Conservation (phyloP, 306 rosid genomes). For the Vigna angularis region DNA sequence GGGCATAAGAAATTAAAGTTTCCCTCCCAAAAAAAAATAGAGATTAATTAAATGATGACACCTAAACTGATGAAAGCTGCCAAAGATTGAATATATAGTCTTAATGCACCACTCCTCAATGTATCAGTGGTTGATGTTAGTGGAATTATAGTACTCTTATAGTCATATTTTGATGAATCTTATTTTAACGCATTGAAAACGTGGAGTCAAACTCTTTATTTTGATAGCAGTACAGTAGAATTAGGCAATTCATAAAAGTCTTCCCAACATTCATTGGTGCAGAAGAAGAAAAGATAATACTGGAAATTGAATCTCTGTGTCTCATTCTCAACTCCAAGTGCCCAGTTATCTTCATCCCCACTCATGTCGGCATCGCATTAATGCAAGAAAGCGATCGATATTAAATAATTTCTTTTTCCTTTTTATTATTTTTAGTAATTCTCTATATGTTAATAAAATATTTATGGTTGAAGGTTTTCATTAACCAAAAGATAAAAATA, state of each 20-base stretch:
- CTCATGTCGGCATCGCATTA: background rate
- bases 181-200: background rate
- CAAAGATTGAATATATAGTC: no score
- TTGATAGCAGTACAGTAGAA: background rate
- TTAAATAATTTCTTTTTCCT: background rate
- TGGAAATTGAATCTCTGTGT: background rate
- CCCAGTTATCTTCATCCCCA: background rate
- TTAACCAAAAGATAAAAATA: no score
- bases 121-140: background rate
- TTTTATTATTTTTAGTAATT: no score
- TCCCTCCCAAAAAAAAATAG: no score
- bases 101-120: no score
- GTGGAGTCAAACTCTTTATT: background rate
- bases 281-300: background rate
- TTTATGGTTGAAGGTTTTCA: no score
- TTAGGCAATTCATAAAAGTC: background rate
- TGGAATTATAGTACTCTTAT: background rate
- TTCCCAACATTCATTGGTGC: background rate
- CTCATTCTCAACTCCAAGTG: background rate
- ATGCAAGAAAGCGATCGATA: background rate
- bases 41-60: no score
- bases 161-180: background rate
- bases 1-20: no score
- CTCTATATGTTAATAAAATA: no score
- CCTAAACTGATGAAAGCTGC: no score